Evolutionary conservation across 202 grass and related monocot genomes (phyloP).

Genomic region (Eragrostis tef): DNA sequence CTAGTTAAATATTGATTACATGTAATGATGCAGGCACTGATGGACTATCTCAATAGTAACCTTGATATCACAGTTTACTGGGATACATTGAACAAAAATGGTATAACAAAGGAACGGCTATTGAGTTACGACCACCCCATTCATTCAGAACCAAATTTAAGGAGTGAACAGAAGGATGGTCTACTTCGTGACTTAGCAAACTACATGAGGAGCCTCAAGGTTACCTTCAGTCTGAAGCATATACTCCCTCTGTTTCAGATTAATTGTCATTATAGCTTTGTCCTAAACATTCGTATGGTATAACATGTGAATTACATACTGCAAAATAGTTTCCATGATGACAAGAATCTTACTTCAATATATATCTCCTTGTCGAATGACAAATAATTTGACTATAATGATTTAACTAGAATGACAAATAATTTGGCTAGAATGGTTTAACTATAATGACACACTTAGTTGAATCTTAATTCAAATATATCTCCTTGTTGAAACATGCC

Average conservation of each 20-base stretch:
- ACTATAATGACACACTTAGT: not conserved
- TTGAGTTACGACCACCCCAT: slow-evolving; percentile 91
- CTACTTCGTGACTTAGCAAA: slow-evolving; percentile 79
- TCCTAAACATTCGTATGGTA: too few species aligned
- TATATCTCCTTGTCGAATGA: too few species aligned
- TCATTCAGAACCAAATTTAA: slow-evolving; percentile 96
- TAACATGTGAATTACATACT: too few species aligned
- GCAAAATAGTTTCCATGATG: too few species aligned
- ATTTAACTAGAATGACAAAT: not conserved
- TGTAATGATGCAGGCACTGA: slow-evolving; percentile 61
- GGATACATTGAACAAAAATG: slow-evolving; percentile 89
- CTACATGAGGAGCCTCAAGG: slow-evolving; percentile 95
- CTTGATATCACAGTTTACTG: slow-evolving; percentile 87
- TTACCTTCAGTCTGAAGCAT: slow-evolving; percentile 38
- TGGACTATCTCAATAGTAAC: slow-evolving; percentile 86
- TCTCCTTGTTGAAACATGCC: not conserved
- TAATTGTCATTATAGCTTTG: too few species aligned
- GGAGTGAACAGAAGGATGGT: slow-evolving; percentile 75
- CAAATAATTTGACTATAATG: too few species aligned
- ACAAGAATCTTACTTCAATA: too few species aligned
- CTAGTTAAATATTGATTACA: not conserved
- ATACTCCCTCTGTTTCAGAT: too few species aligned
- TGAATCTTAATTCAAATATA: not conserved
- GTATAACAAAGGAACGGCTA: slow-evolving; percentile 89
- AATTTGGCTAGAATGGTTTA: not conserved